phyloP scores from a whole-genome alignment of 2,329 filamentous ascomycete genomes.

The Fusarium sp. region DNA sequence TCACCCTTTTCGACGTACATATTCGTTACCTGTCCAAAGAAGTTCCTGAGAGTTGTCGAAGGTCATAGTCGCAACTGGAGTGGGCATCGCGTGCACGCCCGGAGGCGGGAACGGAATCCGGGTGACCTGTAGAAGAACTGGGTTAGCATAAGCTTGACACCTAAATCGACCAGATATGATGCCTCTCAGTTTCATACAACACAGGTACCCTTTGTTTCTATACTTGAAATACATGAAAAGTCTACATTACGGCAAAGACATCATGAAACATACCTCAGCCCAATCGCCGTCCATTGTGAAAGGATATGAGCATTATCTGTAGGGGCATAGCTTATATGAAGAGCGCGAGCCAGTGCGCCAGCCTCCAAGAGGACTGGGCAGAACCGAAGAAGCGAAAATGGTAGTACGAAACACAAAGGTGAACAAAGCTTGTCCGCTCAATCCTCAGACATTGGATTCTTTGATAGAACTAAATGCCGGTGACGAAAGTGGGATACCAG shows the following conservation, averaged over 20 bases:
- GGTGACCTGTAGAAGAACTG: constrained; percentile 66
- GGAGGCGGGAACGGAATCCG: constrained; percentile 84
- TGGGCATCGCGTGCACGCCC: constrained; percentile 73
- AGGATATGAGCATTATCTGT: constrained; percentile 49
- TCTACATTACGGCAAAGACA: not conserved
- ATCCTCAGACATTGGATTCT: constrained; percentile 6
- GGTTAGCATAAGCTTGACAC: constrained; percentile 10
- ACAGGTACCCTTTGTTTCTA: not conserved
- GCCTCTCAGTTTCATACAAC: not conserved
- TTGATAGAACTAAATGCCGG: constrained; percentile 12
- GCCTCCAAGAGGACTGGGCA: constrained; percentile 18
- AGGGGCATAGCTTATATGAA: constrained; percentile 46
- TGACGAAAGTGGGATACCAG: constrained; percentile 28
- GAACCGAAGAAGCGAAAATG: not conserved
- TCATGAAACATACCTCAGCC: constrained; percentile 66
- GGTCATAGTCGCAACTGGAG: constrained; percentile 79
- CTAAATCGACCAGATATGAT: not conserved
- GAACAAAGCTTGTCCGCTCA: not conserved
- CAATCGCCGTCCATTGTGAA: constrained; percentile 72
- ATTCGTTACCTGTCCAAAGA: constrained; percentile 92
- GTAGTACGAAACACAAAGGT: not conserved
- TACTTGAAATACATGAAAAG: not conserved
- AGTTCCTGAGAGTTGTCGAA: constrained; percentile 93
- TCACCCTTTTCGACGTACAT: constrained; percentile 62
- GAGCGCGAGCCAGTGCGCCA: constrained; percentile 10